Evolutionary conservation across 305 asterid species (phyloP).

Genomic region (Fraxinus dipetala): DNA sequence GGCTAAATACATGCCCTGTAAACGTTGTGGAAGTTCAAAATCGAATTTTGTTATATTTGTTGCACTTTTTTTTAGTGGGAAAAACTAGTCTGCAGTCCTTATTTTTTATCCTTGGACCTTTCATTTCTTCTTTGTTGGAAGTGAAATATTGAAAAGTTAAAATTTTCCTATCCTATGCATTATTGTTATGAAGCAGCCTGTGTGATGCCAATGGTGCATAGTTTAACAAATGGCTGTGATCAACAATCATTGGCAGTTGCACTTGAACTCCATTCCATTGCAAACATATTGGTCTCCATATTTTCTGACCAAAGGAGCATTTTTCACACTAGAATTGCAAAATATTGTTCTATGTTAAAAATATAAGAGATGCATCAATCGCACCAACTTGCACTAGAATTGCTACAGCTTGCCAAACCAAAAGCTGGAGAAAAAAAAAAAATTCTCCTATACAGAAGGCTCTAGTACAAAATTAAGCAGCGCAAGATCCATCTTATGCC

Average conservation of each 20-base stretch:
- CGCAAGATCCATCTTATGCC: constrained; percentile 26
- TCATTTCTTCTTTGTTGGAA: neutral
- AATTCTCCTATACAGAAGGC: constrained; percentile 21
- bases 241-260: neutral
- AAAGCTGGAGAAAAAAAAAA: neutral
- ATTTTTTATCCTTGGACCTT: neutral
- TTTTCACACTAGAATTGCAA: neutral
- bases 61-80: constrained; percentile 25
- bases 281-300: neutral
- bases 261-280: neutral
- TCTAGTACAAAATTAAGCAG: constrained; percentile 6
- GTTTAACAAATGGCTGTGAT: neutral
- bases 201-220: neutral
- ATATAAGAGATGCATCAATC: neutral
- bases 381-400: neutral
- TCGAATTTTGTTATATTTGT: constrained; percentile 20
- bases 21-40: constrained; percentile 23
- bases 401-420: neutral
- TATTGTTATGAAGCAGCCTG: neutral
- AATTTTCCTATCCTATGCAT: neutral
- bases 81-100: constrained; percentile 25
- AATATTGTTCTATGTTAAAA: neutral
- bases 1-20: constrained; percentile 18
- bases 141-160: neutral
- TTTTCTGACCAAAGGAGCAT: neutral